Evolutionary conservation across 805 yeast species (phyloP).

Genomic region (Metschnikowia picachoensis): DNA sequence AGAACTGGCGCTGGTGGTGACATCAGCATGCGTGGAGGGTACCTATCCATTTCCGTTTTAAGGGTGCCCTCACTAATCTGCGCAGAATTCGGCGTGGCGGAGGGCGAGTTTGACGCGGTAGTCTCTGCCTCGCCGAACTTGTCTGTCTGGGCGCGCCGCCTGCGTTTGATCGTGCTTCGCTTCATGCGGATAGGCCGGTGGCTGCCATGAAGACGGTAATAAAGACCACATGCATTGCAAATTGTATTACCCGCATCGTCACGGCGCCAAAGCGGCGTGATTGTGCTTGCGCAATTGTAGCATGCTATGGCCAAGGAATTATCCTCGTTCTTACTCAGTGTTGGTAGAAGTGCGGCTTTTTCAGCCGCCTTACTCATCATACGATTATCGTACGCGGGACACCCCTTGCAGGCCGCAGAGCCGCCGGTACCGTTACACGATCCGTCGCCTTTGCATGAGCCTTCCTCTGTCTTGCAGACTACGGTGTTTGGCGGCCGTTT

Average conservation of each 20-base stretch:
- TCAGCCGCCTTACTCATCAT: constrained; percentile 27
- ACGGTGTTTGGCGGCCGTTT: constrained; percentile 55
- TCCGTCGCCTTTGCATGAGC: constrained; percentile 72
- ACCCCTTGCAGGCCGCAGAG: constrained; percentile 69
- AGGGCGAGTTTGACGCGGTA: not conserved
- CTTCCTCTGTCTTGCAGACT: constrained; percentile 40
- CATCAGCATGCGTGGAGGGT: not conserved
- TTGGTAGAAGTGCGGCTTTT: constrained; percentile 9
- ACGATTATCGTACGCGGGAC: constrained; percentile 80
- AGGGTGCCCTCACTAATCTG: not conserved
- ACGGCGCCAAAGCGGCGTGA: constrained; percentile 84
- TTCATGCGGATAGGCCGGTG: constrained; percentile 78
- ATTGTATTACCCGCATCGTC: constrained; percentile 79
- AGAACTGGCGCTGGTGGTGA: constrained; percentile 2
- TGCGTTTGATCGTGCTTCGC: constrained; percentile 66
- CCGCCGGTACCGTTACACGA: constrained; percentile 90
- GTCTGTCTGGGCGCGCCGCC: constrained; percentile 46
- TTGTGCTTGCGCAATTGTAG: constrained; percentile 78
- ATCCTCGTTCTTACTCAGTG: constrained; percentile 16
- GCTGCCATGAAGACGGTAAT: constrained; percentile 67
- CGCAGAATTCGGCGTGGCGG: not conserved
- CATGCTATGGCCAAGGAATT: constrained; percentile 67
- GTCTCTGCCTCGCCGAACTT: constrained; percentile 1
- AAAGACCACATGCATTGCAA: constrained; percentile 85
- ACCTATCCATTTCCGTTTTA: not conserved